Base-by-base conservation (phyloP, 1,284 basidiomycete genomes). In the Apiotrichum mycotoxinovorans region DNA sequence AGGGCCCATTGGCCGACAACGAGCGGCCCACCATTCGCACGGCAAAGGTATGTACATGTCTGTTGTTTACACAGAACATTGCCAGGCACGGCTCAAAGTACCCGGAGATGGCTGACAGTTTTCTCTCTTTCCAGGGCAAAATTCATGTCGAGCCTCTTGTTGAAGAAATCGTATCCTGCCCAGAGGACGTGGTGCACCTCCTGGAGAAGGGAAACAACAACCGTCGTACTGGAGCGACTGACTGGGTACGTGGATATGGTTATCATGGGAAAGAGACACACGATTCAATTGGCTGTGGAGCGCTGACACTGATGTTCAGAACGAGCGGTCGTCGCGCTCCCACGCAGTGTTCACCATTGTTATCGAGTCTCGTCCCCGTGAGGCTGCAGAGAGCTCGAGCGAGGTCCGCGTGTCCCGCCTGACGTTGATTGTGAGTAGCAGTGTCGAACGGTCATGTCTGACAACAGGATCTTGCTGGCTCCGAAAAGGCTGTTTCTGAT, bases 291-390 rank as follows among this genome's bases (percentile, higher is more conserved):
- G 26, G 10, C 33, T 25, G 8, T 18, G 10, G 17, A 15, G 17
- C 18, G 18, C 14, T 22, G 15, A 34, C 17, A 10, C 8, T 23
- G 14, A 10, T 42, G n/a, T n/a, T n/a, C n/a, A 75, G 75, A 83
- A 83, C 67, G 80, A 81, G 53, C 64, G 80, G 7, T 80, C 78
- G 34, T 80, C 79, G 2, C 69, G 82, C 37, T 79, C 78, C 15
- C 82, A 84, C 60, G 79, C 79, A 7, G 80, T 82, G 14, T 82
- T 83, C 65, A 79, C 80, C 11, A 79, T 83, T 51, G 79, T 80
- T 22, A 74, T 75, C 40, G 73, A 75, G 56, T 75, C 73, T 0
- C 63, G 70, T 22, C 71, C 70, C 10, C 61, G 72, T 15, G 69
- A 71, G 48, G 63, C 64, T 40, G 64, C 63, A 2, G 69, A 70